phyloP scores from a whole-genome alignment of 345 rosid species.

The Eucalyptus dawsonii region DNA sequence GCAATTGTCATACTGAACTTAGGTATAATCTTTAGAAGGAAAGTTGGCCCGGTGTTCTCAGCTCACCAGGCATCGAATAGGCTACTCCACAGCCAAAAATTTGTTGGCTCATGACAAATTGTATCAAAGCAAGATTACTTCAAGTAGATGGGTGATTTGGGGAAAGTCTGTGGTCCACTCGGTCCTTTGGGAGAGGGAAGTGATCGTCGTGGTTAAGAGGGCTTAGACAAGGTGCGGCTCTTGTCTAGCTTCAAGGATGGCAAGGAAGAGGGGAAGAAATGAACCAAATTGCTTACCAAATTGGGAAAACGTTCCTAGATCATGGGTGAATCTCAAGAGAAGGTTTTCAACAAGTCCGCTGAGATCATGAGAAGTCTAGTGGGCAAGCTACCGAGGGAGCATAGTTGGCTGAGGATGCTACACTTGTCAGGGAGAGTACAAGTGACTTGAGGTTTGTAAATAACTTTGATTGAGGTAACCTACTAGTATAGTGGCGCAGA shows the following conservation, averaged over 20 bases:
- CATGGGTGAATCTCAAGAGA: background rate
- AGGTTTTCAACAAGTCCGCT: background rate
- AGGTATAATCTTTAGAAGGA: background rate
- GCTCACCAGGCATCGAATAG: fast-evolving
- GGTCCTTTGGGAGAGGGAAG: background rate
- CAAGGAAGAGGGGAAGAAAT: background rate
- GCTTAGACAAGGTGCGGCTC: background rate
- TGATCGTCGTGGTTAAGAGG: background rate
- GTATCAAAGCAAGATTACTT: background rate
- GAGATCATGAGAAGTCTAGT: background rate
- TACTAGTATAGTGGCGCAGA: background rate
- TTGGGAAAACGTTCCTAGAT: background rate
- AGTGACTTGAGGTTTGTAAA: background rate
- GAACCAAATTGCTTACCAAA: background rate
- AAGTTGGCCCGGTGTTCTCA: background rate
- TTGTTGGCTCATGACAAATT: background rate
- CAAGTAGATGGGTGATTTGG: background rate
- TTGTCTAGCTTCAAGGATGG: background rate
- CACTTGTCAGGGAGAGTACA: background rate
- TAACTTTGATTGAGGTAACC: background rate
- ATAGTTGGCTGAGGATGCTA: background rate
- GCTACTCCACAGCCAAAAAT: background rate
- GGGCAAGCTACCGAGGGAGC: background rate
- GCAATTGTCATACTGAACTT: too few relatives aligned
- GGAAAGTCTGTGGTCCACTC: background rate